phyloP scores from a whole-genome alignment of 345 rosid genomes.

The Turritis glabra region DNA sequence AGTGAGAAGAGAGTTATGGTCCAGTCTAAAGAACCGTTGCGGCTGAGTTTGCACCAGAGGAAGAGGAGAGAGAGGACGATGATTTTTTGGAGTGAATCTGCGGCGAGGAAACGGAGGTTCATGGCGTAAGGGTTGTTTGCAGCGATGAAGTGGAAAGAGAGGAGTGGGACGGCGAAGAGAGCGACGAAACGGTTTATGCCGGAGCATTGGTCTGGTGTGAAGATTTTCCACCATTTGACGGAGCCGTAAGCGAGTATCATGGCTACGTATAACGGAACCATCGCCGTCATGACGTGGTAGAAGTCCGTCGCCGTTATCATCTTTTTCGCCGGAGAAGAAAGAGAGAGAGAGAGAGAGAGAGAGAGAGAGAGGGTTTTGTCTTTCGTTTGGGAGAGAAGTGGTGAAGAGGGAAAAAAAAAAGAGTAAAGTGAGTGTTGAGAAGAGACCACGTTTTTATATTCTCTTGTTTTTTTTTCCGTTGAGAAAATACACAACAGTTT shows the following conservation, averaged over 20 bases:
- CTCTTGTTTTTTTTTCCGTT: neutral
- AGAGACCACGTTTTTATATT: constrained; percentile 31
- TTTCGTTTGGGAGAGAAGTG: constrained; percentile 7
- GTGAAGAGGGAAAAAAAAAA: constrained; percentile 2
- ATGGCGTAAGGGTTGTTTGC: constrained; percentile 48
- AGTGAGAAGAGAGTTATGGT: constrained; percentile 53
- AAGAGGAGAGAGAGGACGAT: constrained; percentile 48
- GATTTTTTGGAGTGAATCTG: constrained; percentile 53
- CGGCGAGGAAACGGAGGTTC: constrained; percentile 59
- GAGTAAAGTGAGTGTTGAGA: constrained; percentile 24
- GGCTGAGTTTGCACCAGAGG: constrained; percentile 48
- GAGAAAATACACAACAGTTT: no score
- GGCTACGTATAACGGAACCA: constrained; percentile 99
- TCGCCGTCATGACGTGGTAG: constrained; percentile 97
- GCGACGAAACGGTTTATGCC: constrained; percentile 99
- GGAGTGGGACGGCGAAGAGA: constrained; percentile 95
- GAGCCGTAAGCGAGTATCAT: constrained; percentile 96
- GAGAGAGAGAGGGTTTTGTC: constrained; percentile 1
- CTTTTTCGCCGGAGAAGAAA: constrained; percentile 27
- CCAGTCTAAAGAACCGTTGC: constrained; percentile 49
- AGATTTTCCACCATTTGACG: constrained; percentile 98
- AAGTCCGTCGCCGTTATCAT: constrained; percentile 79
- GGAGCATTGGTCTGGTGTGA: constrained; percentile 95
- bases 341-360: neutral
- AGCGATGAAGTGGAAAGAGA: constrained; percentile 84